These are phyloP conservation scores for Sicyos edulis DNA, from an alignment of 306 rosid genomes.

Conservation along the genomic window DNA sequence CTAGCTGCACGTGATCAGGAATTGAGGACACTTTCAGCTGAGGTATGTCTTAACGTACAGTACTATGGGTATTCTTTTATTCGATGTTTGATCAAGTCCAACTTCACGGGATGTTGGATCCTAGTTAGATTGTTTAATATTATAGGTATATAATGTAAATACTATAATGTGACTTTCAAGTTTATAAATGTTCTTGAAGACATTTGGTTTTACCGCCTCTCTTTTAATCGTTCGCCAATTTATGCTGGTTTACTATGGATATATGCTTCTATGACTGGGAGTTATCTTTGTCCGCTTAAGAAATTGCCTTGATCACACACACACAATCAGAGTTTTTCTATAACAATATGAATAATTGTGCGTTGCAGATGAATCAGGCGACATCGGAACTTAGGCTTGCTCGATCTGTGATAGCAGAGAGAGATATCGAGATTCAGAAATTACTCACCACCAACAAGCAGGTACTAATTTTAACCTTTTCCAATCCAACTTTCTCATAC, in stretches of 20 bases:
- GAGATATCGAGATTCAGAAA: constrained; percentile 73
- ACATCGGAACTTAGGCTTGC: constrained; percentile 92
- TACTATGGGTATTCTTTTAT: neutral
- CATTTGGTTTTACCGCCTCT: neutral
- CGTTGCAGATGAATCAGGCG: constrained; percentile 77
- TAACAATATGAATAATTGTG: neutral
- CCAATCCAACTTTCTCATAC: neutral
- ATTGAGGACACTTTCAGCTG: constrained; percentile 85
- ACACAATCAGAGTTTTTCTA: neutral
- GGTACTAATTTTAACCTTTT: constrained; percentile 27
- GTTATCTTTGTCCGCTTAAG: neutral
- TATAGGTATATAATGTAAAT: neutral
- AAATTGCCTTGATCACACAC: neutral
- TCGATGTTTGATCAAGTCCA: neutral
- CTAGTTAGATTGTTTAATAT: neutral
- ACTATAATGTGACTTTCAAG: neutral
- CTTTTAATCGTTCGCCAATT: neutral
- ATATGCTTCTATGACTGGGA: neutral
- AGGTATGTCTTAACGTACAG: constrained; percentile 45
- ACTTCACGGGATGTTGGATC: neutral
- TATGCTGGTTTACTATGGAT: neutral
- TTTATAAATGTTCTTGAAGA: neutral
- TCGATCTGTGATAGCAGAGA: constrained; percentile 87
- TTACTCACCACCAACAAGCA: constrained; percentile 81
- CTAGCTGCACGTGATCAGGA: constrained; percentile 98